phyloP scores from a whole-genome alignment of 805 yeast species.

The Sporopachydermia lactativora region DNA sequence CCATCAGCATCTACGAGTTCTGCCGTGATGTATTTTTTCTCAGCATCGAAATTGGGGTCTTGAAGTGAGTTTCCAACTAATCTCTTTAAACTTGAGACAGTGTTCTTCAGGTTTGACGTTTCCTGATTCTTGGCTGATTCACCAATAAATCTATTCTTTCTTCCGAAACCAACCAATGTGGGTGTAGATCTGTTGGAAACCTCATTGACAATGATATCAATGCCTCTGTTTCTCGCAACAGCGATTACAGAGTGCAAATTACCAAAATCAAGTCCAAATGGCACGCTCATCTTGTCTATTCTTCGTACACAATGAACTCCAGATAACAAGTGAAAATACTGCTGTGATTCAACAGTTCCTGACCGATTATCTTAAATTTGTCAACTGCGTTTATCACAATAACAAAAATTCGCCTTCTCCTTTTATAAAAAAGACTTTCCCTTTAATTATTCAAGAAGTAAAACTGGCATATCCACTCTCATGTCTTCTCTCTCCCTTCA shows the following conservation, averaged over 20 bases:
- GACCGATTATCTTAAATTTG: too few relatives aligned
- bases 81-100: constrained; percentile 90
- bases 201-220: constrained; percentile 95
- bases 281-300: constrained; percentile 55
- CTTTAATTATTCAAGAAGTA: too few relatives aligned
- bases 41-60: constrained; percentile 68
- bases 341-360: too few relatives aligned
- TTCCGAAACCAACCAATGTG: constrained; percentile 79
- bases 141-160: constrained; percentile 81
- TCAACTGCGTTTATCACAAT: too few relatives aligned
- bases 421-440: too few relatives aligned
- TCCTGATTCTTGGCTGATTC: constrained; percentile 95
- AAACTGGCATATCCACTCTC: too few relatives aligned
- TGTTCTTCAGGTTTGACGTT: constrained; percentile 90
- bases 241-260: constrained; percentile 88
- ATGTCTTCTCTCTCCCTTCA: too few relatives aligned
- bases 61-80: constrained; percentile 62
- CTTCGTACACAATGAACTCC: too few relatives aligned
- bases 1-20: constrained; percentile 65
- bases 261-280: constrained; percentile 98
- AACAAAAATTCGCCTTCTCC: too few relatives aligned
- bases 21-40: constrained; percentile 60
- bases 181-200: constrained; percentile 98
- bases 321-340: too few relatives aligned
- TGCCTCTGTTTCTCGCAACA: constrained; percentile 96